A percentile compares a stretch with the other conserved stretches of the same genome.
These are phyloP conservation scores for Coniochaeta sp. DNA, from an alignment of 2,329 filamentous ascomycete genomes.

Conservation along the genomic window DNA sequence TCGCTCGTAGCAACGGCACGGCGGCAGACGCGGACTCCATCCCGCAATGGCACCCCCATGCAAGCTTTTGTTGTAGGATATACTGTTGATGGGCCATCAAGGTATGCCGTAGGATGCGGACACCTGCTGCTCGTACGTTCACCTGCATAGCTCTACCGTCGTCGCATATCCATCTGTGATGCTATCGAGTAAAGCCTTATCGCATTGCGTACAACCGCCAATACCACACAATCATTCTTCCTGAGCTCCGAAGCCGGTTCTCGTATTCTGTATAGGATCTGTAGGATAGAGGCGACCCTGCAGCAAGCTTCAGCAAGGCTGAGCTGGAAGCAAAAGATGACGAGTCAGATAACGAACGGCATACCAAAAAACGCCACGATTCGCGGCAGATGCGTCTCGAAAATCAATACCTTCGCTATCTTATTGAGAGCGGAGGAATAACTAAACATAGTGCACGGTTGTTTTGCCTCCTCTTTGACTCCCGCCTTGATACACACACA, in stretches of 20 bases:
- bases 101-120: neutral
- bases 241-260: neutral
- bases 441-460: neutral
- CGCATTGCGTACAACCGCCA: neutral
- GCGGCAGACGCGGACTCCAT: neutral
- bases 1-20: neutral
- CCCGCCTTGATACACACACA: neutral
- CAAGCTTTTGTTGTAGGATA: neutral
- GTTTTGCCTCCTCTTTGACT: neutral
- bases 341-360: neutral
- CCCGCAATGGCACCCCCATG: neutral
- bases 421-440: neutral
- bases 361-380: neutral
- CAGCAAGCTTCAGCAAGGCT: neutral
- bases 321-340: neutral
- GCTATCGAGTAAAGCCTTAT: neutral
- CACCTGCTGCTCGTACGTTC: neutral
- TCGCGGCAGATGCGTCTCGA: neutral
- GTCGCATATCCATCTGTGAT: neutral
- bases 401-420: neutral
- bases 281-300: neutral
- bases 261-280: neutral
- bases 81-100: neutral
- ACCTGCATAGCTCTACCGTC: neutral
- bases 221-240: neutral